Percentiles rank a stretch among this genome's conserved stretches.
Conservation (phyloP, 2,329 filamentous ascomycete species). For the Neonectria punicea region DNA sequence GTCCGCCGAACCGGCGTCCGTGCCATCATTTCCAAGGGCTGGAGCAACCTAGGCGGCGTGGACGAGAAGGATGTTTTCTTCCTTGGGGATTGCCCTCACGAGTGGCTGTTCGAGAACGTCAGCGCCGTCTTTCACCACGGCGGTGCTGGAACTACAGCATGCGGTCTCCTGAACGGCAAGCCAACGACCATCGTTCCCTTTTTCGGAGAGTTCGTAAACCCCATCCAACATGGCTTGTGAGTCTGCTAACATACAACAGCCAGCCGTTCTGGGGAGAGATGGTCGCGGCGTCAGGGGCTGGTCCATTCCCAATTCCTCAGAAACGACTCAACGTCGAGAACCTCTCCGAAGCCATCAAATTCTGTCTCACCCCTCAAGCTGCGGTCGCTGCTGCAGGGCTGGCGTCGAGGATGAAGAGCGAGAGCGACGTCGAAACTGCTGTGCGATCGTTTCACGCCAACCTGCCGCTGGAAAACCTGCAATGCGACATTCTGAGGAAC, state of each 20-base stretch:
- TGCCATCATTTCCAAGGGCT: constrained; percentile 76
- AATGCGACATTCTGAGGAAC: constrained; percentile 27
- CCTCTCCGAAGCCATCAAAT: constrained; percentile 22
- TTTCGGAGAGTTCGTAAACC: constrained; percentile 62
- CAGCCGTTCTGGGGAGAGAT: constrained; percentile 38
- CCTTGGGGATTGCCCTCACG: constrained; percentile 77
- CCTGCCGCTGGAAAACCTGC: constrained; percentile 31
- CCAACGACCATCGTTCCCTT: constrained; percentile 80
- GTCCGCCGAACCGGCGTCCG: constrained; percentile 70
- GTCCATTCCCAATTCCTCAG: constrained; percentile 28
- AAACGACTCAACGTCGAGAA: constrained; percentile 23
- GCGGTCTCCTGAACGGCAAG: constrained; percentile 72
- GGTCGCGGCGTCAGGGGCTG: constrained; percentile 30
- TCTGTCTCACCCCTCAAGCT: constrained; percentile 25
- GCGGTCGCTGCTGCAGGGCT: constrained; percentile 18
- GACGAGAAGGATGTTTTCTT: constrained; percentile 71
- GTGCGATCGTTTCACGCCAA: constrained; percentile 38
- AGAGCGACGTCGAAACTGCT: constrained; percentile 30
- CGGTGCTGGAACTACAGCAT: constrained; percentile 78
- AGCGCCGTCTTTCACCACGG: constrained; percentile 76
- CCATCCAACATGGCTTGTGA: neutral
- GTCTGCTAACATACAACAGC: constrained; percentile 1
- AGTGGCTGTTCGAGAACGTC: constrained; percentile 77
- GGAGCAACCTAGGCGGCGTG: constrained; percentile 73
- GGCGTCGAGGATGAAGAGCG: constrained; percentile 27